Conservation (phyloP, 441 rosid species). For the Euphorbia corollata region DNA sequence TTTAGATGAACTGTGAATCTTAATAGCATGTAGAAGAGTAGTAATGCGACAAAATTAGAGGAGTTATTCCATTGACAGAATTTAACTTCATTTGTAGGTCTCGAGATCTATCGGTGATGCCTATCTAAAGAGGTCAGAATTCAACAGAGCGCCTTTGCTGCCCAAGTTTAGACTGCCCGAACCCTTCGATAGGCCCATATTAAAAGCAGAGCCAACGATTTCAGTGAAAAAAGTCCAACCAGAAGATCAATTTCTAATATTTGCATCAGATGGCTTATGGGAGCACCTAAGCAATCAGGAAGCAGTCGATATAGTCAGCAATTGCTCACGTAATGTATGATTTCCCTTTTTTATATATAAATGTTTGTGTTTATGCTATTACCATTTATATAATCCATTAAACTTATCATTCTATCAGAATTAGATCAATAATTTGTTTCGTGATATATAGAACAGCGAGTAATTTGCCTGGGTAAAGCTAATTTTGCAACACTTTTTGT, state of each 20-base stretch:
- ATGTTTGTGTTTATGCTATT: too few species aligned
- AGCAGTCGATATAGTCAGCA: conserved; percentile 77
- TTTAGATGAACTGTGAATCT: too few species aligned
- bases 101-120: conserved; percentile 93
- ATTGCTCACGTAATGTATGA: conserved; percentile 51
- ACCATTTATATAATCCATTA: too few species aligned
- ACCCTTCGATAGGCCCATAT: conserved; percentile 60
- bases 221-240: conserved; percentile 52
- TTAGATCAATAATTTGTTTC: too few species aligned
- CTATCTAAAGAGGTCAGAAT: conserved; percentile 79
- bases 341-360: neutral
- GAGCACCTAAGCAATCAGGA: conserved; percentile 91
- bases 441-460: too few species aligned
- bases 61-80: too few species aligned
- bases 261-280: conserved; percentile 97
- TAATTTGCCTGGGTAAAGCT: too few species aligned
- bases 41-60: too few species aligned
- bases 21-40: too few species aligned
- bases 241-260: conserved; percentile 64
- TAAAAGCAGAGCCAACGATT: conserved; percentile 77
- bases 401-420: too few species aligned
- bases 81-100: conserved; percentile 32
- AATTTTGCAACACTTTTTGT: too few species aligned
- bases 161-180: conserved; percentile 66
- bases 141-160: conserved; percentile 74